These are phyloP conservation scores for Boletus edulis DNA, from an alignment of 768 basidiomycete species.

Conservation along the genomic window DNA sequence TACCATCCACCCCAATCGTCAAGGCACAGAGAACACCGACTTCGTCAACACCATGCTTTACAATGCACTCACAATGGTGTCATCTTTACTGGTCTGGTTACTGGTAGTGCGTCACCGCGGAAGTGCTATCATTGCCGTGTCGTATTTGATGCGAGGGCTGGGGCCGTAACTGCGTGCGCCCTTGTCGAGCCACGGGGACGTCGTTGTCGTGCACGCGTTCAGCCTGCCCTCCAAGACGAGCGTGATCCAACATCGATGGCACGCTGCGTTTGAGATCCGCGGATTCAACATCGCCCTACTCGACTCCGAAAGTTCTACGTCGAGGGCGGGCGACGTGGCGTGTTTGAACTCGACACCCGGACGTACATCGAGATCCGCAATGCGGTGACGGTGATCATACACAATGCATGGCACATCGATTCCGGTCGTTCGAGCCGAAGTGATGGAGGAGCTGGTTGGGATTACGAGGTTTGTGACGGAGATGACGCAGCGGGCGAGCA, in stretches of 20 bases:
- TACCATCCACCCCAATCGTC: conserved; percentile 33
- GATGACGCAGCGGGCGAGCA: too few relatives aligned
- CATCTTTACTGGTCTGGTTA: conserved; percentile 5
- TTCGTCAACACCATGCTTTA: conserved; percentile 43
- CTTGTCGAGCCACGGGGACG: conserved; percentile 30
- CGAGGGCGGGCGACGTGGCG: conserved; percentile 25
- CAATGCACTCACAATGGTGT: conserved; percentile 37
- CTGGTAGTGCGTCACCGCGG: neutral
- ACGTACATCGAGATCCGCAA: conserved; percentile 26
- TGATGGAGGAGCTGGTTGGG: neutral
- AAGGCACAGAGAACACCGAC: conserved; percentile 30
- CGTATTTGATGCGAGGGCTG: conserved; percentile 35
- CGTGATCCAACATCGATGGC: conserved; percentile 16
- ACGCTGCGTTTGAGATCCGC: conserved; percentile 18
- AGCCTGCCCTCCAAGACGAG: conserved; percentile 21
- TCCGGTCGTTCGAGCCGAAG: conserved; percentile 38
- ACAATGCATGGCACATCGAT: conserved; percentile 49
- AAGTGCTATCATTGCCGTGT: conserved; percentile 13
- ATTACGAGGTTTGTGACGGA: too few relatives aligned
- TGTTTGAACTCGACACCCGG: too few relatives aligned
- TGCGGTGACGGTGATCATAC: conserved; percentile 37
- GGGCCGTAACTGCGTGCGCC: conserved; percentile 37
- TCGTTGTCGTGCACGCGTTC: conserved; percentile 27
- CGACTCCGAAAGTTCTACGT: conserved; percentile 23
- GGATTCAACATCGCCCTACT: conserved; percentile 26